Conservation (phyloP, 2,329 filamentous ascomycete species). For the Didymella arachidicola region DNA sequence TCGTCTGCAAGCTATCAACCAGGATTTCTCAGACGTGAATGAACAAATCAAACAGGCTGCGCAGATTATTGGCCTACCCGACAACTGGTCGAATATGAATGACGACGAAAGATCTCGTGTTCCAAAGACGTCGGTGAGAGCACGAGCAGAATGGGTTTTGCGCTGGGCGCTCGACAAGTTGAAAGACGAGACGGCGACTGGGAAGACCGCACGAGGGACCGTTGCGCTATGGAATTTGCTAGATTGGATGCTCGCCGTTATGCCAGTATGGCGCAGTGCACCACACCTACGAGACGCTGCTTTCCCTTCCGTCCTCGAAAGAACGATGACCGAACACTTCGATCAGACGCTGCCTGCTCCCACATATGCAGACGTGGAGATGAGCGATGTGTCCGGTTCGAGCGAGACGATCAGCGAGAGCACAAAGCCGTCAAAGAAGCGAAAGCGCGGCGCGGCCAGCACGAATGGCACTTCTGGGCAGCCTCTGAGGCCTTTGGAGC, state of each 20-base stretch:
- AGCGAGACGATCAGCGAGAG: constrained; percentile 40
- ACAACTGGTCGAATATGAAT: constrained; percentile 33
- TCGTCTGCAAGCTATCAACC: constrained; percentile 51
- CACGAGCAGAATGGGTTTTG: constrained; percentile 69
- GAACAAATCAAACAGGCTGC: constrained; percentile 53
- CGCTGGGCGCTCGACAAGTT: constrained; percentile 71
- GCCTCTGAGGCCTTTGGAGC: constrained; percentile 21
- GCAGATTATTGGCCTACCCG: constrained; percentile 51
- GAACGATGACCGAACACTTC: constrained; percentile 66
- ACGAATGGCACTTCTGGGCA: constrained; percentile 28
- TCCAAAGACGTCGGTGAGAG: constrained; percentile 31
- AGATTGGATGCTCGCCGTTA: constrained; percentile 66
- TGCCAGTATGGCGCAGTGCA: constrained; percentile 74
- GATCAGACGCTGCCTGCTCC: constrained; percentile 18
- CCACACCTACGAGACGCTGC: constrained; percentile 74
- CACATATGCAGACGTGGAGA: constrained; percentile 19
- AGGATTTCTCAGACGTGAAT: constrained; percentile 46
- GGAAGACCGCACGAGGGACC: constrained; percentile 53
- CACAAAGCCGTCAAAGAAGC: constrained; percentile 43
- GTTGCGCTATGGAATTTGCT: constrained; percentile 66
- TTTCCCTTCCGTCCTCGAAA: constrained; percentile 71
- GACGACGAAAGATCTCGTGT: constrained; percentile 22
- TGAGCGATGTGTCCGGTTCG: constrained; percentile 36
- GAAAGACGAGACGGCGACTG: constrained; percentile 50
- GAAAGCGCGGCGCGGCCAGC: constrained; percentile 42